Conservation (phyloP, 1,284 basidiomycete genomes). For the Coniophora puteana region DNA sequence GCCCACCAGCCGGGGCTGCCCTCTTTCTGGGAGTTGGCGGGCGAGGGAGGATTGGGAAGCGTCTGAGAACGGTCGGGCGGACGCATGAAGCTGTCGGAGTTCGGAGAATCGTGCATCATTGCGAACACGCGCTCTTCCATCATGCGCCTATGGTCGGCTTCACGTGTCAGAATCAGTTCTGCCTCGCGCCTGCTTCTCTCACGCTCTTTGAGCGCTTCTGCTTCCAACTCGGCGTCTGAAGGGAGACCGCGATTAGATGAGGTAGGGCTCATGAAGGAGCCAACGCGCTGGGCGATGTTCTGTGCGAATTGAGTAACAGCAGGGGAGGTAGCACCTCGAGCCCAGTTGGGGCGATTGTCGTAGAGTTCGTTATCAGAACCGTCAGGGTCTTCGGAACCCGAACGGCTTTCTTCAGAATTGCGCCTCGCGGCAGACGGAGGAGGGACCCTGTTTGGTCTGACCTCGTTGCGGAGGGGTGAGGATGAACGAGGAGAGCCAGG, state of each 20-base stretch:
- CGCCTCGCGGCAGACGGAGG: constrained; percentile 23
- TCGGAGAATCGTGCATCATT: constrained; percentile 49
- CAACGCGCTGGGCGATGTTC: constrained; percentile 66
- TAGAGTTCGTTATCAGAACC: constrained; percentile 43
- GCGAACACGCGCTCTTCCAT: constrained; percentile 72
- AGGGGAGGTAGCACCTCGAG: constrained; percentile 46
- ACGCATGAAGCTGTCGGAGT: constrained; percentile 40
- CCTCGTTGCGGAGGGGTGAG: constrained; percentile 65
- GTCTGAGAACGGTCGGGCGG: constrained; percentile 49
- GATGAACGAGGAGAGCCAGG: constrained; percentile 37
- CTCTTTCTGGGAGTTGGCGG: constrained; percentile 60
- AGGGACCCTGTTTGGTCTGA: constrained; percentile 48
- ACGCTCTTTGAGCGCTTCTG: constrained; percentile 70
- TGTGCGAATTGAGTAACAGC: constrained; percentile 65
- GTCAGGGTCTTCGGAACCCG: constrained; percentile 42
- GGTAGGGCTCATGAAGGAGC: constrained; percentile 53
- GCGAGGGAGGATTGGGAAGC: constrained; percentile 53
- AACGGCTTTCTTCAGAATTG: constrained; percentile 55
- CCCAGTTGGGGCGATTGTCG: constrained; percentile 37
- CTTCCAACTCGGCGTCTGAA: constrained; percentile 74
- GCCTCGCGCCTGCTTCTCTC: constrained; percentile 71
- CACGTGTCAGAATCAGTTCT: constrained; percentile 65
- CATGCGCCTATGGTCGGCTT: constrained; percentile 61
- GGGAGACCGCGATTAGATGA: constrained; percentile 42
- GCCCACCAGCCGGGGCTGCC: constrained; percentile 57